Conservation (phyloP, 306 rosid genomes). For the Glycine tomentella region DNA sequence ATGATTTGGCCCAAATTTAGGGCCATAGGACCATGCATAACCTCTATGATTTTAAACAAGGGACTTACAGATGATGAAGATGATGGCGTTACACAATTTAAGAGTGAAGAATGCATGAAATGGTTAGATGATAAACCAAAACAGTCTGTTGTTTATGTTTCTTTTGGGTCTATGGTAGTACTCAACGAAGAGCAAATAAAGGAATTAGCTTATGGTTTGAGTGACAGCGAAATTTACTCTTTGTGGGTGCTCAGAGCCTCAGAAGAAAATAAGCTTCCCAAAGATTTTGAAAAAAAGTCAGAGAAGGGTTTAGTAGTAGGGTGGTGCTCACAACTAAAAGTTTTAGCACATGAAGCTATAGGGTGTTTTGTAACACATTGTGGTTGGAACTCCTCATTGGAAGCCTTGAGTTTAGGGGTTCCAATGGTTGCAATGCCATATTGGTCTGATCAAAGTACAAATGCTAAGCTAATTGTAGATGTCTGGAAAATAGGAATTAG, state of each 20-base stretch:
- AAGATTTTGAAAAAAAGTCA: conserved; percentile 37
- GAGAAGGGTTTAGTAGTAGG: conserved; percentile 39
- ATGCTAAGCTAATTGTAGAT: no score
- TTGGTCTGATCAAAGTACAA: conserved; percentile 37
- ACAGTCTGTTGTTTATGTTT: conserved; percentile 24
- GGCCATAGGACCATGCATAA: conserved; percentile 40
- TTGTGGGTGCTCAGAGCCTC: no score
- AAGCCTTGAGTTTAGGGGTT: conserved; percentile 44
- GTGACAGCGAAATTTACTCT: background rate
- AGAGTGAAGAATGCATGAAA: conserved; percentile 38
- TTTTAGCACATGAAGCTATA: conserved; percentile 43
- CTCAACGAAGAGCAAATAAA: background rate
- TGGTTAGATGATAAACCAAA: conserved; percentile 43
- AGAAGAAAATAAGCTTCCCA: conserved; percentile 16
- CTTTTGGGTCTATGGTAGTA: conserved; percentile 16
- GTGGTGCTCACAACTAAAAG: conserved; percentile 42
- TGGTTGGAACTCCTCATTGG: conserved; percentile 50
- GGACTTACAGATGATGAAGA: conserved; percentile 2
- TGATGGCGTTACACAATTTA: background rate
- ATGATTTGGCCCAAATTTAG: conserved; percentile 33
- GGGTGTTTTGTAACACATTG: conserved; percentile 51
- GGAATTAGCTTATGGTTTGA: conserved; percentile 21
- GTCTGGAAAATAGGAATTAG: no score
- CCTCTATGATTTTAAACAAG: conserved; percentile 38
- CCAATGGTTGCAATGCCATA: conserved; percentile 43